Conservation (phyloP, 1,139 yeast species). For the Lodderomyces elongisporus region DNA sequence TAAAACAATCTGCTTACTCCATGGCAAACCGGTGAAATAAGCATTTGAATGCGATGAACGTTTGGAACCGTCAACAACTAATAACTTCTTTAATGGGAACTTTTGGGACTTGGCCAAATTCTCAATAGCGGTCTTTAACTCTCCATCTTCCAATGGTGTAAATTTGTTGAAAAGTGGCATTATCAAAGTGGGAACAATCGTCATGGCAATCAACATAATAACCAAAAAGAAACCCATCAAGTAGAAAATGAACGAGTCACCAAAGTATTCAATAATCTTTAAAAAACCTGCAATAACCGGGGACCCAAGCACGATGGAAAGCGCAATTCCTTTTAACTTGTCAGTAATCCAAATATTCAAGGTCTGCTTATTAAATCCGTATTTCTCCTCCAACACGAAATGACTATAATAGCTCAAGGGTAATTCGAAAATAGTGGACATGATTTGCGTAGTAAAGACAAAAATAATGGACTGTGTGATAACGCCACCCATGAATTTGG, state of each 20-base stretch:
- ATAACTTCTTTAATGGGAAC: slow-evolving; percentile 82
- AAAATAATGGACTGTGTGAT: slow-evolving; percentile 69
- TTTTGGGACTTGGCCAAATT: slow-evolving; percentile 65
- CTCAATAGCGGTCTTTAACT: slow-evolving; percentile 77
- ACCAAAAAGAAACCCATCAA: slow-evolving; percentile 66
- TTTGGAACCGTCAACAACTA: slow-evolving; percentile 90
- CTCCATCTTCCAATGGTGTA: slow-evolving; percentile 87
- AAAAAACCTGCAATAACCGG: slow-evolving; percentile 73
- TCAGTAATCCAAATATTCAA: slow-evolving; percentile 67
- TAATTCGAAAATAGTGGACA: slow-evolving; percentile 49
- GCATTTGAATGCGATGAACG: slow-evolving; percentile 97
- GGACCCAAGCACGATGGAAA: slow-evolving; percentile 58
- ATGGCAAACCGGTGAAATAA: slow-evolving; percentile 90
- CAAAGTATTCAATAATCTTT: slow-evolving; percentile 75
- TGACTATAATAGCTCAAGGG: slow-evolving; percentile 74
- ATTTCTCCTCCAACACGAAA: slow-evolving; percentile 87
- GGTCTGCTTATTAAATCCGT: slow-evolving; percentile 88
- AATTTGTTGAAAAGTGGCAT: slow-evolving; percentile 90
- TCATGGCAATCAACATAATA: slow-evolving; percentile 69
- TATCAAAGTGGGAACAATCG: slow-evolving; percentile 73
- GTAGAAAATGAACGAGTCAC: slow-evolving; percentile 75
- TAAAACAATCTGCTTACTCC: slow-evolving; percentile 92
- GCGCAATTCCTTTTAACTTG: slow-evolving; percentile 51
- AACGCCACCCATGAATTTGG: slow-evolving; percentile 46
- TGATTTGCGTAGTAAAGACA: slow-evolving; percentile 38